Evolutionary conservation across 257 asterid genomes (phyloP).

Genomic region (Primulina eburnea): DNA sequence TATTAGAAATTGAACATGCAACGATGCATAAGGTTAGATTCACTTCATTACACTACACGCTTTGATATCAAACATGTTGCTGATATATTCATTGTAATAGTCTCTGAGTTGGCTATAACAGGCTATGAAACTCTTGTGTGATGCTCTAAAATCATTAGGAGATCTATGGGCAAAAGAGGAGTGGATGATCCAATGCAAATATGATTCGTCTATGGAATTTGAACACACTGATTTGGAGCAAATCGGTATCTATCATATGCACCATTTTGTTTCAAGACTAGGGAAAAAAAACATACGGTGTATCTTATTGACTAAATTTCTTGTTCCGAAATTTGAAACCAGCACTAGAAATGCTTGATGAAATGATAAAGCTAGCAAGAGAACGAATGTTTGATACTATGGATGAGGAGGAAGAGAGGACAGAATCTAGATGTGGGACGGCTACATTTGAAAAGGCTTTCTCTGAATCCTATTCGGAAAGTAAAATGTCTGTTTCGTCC

Average conservation of each 20-base stretch:
- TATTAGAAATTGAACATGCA: slow-evolving; percentile 46
- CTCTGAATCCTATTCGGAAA: slow-evolving; percentile 46
- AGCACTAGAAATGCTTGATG: slow-evolving; percentile 72
- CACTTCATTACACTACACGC: neutral
- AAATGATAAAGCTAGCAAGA: slow-evolving; percentile 60
- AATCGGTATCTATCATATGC: slow-evolving; percentile 30
- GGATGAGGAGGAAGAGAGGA: slow-evolving; percentile 60
- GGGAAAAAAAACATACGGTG: neutral
- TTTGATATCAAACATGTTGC: neutral
- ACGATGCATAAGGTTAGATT: slow-evolving; percentile 53
- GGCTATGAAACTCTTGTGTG: slow-evolving; percentile 60
- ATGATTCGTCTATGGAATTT: slow-evolving; percentile 35
- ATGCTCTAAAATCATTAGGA: slow-evolving; percentile 63
- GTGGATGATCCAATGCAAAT: slow-evolving; percentile 65
- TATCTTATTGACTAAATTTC: neutral
- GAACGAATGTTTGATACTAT: slow-evolving; percentile 61
- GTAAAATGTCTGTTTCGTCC: slow-evolving; percentile 35
- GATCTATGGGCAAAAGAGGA: slow-evolving; percentile 69
- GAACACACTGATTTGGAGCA: slow-evolving; percentile 48
- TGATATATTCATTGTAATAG: neutral
- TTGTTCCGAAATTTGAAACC: neutral
- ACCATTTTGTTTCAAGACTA: neutral
- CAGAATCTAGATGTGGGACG: slow-evolving; percentile 37
- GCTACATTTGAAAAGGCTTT: slow-evolving; percentile 47
- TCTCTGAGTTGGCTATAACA: slow-evolving; percentile 25